A percentile compares a stretch with the other conserved stretches of the same genome.
Evolutionary conservation across 345 rosid genomes (phyloP).

Genomic region (Camelina laxa): DNA sequence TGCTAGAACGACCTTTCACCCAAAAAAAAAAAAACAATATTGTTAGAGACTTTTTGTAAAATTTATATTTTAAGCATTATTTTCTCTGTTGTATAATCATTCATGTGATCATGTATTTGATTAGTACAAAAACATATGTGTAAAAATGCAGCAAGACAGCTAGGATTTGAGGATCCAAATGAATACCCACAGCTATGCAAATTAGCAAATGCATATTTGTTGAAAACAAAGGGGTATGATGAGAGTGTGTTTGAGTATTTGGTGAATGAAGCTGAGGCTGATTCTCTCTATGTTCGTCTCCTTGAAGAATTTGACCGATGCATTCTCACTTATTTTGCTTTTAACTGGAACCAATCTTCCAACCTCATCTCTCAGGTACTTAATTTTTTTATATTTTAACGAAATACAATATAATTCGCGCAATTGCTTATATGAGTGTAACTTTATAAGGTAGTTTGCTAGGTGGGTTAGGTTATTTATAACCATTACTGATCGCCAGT

Average conservation of each 20-base stretch:
- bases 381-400: not conserved
- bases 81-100: not conserved
- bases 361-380: constrained; percentile 61
- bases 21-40: too few species aligned
- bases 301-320: constrained; percentile 80
- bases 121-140: not conserved
- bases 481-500: constrained; percentile 8
- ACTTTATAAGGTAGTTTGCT: not conserved
- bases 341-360: constrained; percentile 84
- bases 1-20: not conserved
- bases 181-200: constrained; percentile 74
- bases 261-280: constrained; percentile 54
- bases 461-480: constrained; percentile 20
- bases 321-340: constrained; percentile 81
- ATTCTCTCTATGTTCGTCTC: constrained; percentile 63
- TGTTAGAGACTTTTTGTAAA: not conserved
- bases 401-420: not conserved
- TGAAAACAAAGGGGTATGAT: constrained; percentile 62
- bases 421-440: not conserved
- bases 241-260: constrained; percentile 61
- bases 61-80: not conserved
- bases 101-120: not conserved
- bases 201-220: constrained; percentile 65
- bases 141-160: constrained; percentile 65
- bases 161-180: constrained; percentile 72